Base-by-base conservation (phyloP, 495 filamentous ascomycete genomes). In the Cryomyces antarcticus region DNA sequence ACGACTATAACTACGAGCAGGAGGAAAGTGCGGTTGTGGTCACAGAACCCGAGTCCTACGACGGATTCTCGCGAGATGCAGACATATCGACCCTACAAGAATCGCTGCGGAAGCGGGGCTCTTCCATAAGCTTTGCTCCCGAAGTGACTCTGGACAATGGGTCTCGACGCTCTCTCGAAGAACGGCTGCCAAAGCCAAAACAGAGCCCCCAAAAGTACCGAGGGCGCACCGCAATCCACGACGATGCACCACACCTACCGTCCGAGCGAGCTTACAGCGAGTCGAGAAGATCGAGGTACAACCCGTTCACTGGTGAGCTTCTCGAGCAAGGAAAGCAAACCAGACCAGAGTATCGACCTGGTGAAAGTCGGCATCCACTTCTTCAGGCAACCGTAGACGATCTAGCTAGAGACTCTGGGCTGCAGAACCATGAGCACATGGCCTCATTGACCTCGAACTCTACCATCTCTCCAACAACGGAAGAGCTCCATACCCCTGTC, bases 391-490 rank as follows among this genome's bases (percentile, higher is more conserved):
- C 50, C 28, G 55, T 56, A 29, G 49, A 52, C 30, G 54, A 44
- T 7, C 46, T 45, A n/a, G 44, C 46, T n/a, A 24, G 12, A 7
- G 27, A 10, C 29, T 12, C 10, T 1, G 12, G 7, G 48, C 49
- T 43, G 47, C 49, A 3, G 45, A 49, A 37, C 39, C 38, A 43
- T 12, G 51, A 57, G 36, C 46, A 51, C 17, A 45, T 57, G 28
- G 68, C 69, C 11, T 79, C 75, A 7, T 60, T 80, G 47, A 78
- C 75, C 5, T 75, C 73, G 1, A 62, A 65, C 28, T 67, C 71
- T 10, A 76, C 73, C 27, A 64, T 60, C 34, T 77, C 73, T 17
- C 64, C 72, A 4, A 42, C 59, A 13, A 55, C 54, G 3, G 69
- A 72, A 9, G 73, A 75, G 52, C 44, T 63, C 13, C 63, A 58